A percentile compares a stretch with the other conserved stretches of the same genome.
These are phyloP conservation scores for Sugiyamaella japonica DNA, from an alignment of 1,139 yeast species.

Conservation along the genomic window DNA sequence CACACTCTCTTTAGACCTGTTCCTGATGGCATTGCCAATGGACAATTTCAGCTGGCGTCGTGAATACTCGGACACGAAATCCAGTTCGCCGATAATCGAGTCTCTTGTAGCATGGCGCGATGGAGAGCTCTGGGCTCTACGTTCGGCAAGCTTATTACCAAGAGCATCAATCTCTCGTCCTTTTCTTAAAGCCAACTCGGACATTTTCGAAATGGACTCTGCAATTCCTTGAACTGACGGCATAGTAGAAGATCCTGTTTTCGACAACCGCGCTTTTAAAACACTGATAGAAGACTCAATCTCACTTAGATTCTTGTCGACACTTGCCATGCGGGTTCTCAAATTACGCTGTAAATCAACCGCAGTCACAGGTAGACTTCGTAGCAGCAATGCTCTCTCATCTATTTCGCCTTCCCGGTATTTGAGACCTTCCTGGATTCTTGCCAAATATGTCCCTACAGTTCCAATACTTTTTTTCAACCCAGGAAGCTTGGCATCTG, in stretches of 20 bases:
- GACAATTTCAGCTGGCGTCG: slow-evolving; percentile 21
- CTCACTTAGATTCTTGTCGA: slow-evolving; percentile 26
- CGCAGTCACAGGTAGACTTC: slow-evolving; percentile 33
- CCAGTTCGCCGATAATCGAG: slow-evolving; percentile 24
- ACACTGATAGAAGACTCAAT: slow-evolving; percentile 29
- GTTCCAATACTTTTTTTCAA: slow-evolving; percentile 25
- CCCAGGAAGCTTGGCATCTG: slow-evolving; percentile 19
- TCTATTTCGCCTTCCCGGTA: slow-evolving; percentile 26
- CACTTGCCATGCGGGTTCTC: slow-evolving; percentile 20
- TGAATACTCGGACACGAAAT: slow-evolving; percentile 22
- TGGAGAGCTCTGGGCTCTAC: not conserved
- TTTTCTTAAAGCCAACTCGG: slow-evolving; percentile 6
- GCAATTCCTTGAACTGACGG: slow-evolving; percentile 14
- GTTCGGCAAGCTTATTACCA: slow-evolving; percentile 8
- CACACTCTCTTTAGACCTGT: slow-evolving; percentile 17
- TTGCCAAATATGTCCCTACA: slow-evolving; percentile 24
- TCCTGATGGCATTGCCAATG: slow-evolving; percentile 22
- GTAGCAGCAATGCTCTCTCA: slow-evolving; percentile 25
- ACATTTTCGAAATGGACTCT: slow-evolving; percentile 12
- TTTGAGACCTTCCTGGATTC: slow-evolving; percentile 29
- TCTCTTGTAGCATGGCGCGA: slow-evolving; percentile 11
- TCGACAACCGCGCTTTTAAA: slow-evolving; percentile 26
- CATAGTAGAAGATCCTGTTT: slow-evolving; percentile 15
- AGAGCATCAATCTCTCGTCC: slow-evolving; percentile 4
- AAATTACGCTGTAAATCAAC: slow-evolving; percentile 32